phyloP scores from a whole-genome alignment of 352 stramenopile genomes.

The Pythium oligandrum region DNA sequence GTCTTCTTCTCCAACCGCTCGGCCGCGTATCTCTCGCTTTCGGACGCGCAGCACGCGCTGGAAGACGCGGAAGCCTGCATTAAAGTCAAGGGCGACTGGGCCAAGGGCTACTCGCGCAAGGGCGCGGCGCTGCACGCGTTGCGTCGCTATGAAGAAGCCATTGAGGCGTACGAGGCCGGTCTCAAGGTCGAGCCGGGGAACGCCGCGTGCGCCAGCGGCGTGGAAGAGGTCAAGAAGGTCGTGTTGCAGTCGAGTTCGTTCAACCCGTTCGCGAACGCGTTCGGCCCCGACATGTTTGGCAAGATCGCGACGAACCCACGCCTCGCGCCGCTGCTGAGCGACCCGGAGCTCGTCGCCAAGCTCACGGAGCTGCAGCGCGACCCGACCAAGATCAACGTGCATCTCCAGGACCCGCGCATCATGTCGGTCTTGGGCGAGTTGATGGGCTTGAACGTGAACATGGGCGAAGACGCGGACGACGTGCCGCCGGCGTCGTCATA shows the following conservation, averaged over 20 bases:
- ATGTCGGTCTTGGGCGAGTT: constrained; percentile 86
- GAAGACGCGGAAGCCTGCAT: constrained; percentile 97
- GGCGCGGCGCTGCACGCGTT: constrained; percentile 96
- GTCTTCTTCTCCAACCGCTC: constrained; percentile 99
- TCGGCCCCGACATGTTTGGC: constrained; percentile 95
- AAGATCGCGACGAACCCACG: constrained; percentile 89
- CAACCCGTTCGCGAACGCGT: constrained; percentile 88
- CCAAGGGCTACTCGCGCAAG: constrained; percentile 98
- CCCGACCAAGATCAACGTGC: constrained; percentile 68
- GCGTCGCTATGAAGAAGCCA: constrained; percentile 77
- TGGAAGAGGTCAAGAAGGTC: constrained; percentile 93
- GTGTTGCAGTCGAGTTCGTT: constrained; percentile 54
- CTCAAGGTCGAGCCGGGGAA: constrained; percentile 92
- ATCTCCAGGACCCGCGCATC: constrained; percentile 79
- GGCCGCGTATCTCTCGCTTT: constrained; percentile 95
- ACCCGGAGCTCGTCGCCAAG: constrained; percentile 88
- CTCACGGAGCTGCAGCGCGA: constrained; percentile 75
- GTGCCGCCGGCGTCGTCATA: constrained; percentile 37
- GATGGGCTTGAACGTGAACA: constrained; percentile 80
- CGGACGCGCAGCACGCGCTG: constrained; percentile 90
- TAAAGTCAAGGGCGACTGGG: constrained; percentile 91
- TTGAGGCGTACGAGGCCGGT: constrained; percentile 79
- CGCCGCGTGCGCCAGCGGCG: constrained; percentile 86
- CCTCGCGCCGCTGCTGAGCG: constrained; percentile 84
- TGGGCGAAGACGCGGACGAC: constrained; percentile 50